A percentile compares a stretch with the other conserved stretches of the same genome.
Evolutionary conservation across 1,139 yeast genomes (phyloP).

Genomic region (Candida tropicalis): DNA sequence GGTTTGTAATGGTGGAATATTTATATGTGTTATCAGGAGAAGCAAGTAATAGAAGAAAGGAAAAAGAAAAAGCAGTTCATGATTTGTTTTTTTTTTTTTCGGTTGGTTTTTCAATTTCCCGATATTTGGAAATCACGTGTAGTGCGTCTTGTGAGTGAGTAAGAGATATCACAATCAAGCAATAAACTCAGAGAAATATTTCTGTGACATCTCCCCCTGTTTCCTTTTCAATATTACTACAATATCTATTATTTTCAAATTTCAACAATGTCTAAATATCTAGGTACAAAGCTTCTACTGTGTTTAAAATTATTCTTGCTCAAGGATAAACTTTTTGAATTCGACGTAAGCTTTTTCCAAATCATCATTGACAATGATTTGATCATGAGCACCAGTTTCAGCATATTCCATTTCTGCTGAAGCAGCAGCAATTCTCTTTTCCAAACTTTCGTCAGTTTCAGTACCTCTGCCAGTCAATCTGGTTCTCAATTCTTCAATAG

Average conservation of each 20-base stretch:
- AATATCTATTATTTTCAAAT: neutral
- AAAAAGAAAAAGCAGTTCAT: no score
- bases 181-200: no score
- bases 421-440: conserved; percentile 86
- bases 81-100: neutral
- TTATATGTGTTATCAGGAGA: neutral
- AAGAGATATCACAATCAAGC: no score
- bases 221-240: no score
- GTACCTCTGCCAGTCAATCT: conserved; percentile 92
- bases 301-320: conserved; percentile 16
- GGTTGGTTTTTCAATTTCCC: no score
- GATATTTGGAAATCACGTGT: no score
- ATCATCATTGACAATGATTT: conserved; percentile 85
- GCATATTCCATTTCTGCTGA: conserved; percentile 86
- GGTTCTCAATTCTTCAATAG: conserved; percentile 69
- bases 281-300: neutral
- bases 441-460: conserved; percentile 81
- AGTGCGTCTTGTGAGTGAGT: conserved; percentile 2
- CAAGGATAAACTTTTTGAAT: conserved; percentile 73
- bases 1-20: conserved; percentile 5
- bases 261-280: neutral
- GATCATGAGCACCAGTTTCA: conserved; percentile 89
- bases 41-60: no score
- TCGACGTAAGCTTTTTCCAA: conserved; percentile 84
- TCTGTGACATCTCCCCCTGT: no score